A percentile compares a stretch with the other conserved stretches of the same genome.
Evolutionary conservation across 768 basidiomycete genomes (phyloP).

Genomic region (Mycena pura): DNA sequence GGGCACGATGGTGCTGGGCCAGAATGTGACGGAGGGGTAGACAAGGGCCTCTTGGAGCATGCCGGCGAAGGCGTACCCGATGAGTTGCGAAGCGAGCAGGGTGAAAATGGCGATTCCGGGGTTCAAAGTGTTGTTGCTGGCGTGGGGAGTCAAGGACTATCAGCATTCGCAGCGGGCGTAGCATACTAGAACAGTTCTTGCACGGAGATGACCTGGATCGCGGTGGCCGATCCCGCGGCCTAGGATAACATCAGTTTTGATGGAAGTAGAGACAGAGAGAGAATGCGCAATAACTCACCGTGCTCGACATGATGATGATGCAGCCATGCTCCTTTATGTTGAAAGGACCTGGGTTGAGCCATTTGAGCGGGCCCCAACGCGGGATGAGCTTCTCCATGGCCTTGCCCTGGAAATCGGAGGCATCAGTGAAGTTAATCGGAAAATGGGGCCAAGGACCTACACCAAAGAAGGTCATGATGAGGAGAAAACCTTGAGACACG

Average conservation of each 20-base stretch:
- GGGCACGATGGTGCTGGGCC: slow-evolving; percentile 30
- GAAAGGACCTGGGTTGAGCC: slow-evolving; percentile 19
- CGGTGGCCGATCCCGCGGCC: slow-evolving; percentile 38
- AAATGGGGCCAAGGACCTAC: slow-evolving; percentile 39
- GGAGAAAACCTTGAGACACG: slow-evolving; percentile 41
- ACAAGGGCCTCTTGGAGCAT: slow-evolving; percentile 32
- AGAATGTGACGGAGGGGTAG: slow-evolving; percentile 30
- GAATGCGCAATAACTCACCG: slow-evolving; percentile 22
- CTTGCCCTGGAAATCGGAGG: slow-evolving; percentile 11
- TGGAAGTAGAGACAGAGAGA: slow-evolving; percentile 2
- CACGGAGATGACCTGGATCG: slow-evolving; percentile 42
- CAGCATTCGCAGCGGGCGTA: background rate
- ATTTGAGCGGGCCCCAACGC: slow-evolving; percentile 9
- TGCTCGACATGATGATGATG: slow-evolving; percentile 20
- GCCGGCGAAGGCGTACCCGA: slow-evolving; percentile 40
- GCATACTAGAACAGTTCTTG: slow-evolving; percentile 34
- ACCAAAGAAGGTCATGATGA: slow-evolving; percentile 42
- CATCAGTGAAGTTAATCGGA: slow-evolving; percentile 31
- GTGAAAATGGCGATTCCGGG: slow-evolving; percentile 37
- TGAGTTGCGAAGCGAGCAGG: slow-evolving; percentile 34
- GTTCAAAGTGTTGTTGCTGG: slow-evolving; percentile 34
- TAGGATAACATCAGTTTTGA: slow-evolving; percentile 36
- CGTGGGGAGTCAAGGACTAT: slow-evolving; percentile 9
- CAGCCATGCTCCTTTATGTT: slow-evolving; percentile 17
- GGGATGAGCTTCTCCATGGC: slow-evolving; percentile 18